A percentile compares a stretch with the other conserved stretches of the same genome.
phyloP scores from a whole-genome alignment of 306 rosid species.

The Prinsepia uniflora region DNA sequence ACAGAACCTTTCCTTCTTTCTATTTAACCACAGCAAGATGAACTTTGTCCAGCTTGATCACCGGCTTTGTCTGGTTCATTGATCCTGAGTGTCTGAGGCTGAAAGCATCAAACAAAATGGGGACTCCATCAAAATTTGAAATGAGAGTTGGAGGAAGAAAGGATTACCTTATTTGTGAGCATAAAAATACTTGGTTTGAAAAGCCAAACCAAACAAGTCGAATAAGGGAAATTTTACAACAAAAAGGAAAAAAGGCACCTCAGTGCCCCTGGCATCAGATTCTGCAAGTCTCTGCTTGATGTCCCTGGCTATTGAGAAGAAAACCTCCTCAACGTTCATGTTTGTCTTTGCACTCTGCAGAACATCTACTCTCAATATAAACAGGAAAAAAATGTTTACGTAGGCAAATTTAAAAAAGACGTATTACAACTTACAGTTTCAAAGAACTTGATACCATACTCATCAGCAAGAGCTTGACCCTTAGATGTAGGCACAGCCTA shows the following conservation, averaged over 20 bases:
- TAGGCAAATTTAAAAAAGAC: constrained; percentile 16
- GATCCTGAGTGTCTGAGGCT: constrained; percentile 71
- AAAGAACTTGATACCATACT: constrained; percentile 80
- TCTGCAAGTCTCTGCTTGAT: constrained; percentile 82
- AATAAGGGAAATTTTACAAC: background rate
- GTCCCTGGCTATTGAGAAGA: constrained; percentile 78
- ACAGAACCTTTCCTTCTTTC: constrained; percentile 24
- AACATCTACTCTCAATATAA: constrained; percentile 24
- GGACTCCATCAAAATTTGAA: constrained; percentile 20
- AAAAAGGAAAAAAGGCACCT: constrained; percentile 30
- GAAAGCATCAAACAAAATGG: constrained; percentile 24
- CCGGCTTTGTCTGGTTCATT: constrained; percentile 47
- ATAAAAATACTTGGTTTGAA: background rate
- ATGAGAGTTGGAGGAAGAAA: constrained; percentile 1
- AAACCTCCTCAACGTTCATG: constrained; percentile 84
- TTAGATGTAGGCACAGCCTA: constrained; percentile 78
- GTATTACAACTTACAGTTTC: constrained; percentile 65
- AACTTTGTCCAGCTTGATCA: constrained; percentile 53
- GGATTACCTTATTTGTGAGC: constrained; percentile 9
- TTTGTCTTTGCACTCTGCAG: constrained; percentile 88
- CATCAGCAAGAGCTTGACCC: constrained; percentile 95
- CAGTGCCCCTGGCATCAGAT: constrained; percentile 56
- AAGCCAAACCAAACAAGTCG: constrained; percentile 3
- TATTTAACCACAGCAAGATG: constrained; percentile 62
- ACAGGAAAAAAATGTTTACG: constrained; percentile 4